Base-by-base conservation (phyloP, 176 grass and related monocot genomes). In the Carex littledalei region DNA sequence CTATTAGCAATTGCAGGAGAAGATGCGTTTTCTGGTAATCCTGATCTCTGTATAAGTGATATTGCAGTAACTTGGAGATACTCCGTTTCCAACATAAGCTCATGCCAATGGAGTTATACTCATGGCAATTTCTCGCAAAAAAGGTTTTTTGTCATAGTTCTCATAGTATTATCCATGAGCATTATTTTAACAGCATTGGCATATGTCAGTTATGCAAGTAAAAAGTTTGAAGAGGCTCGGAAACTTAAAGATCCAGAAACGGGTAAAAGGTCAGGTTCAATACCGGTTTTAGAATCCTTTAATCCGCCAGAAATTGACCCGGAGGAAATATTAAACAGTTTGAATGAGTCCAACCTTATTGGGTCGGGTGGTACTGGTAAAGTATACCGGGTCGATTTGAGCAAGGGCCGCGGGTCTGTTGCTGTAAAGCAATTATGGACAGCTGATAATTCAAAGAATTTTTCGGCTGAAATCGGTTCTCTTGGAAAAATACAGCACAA, bases 1-100 rank as follows among this genome's bases (percentile, higher is more conserved):
- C 89, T 95, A 80, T 68, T 98, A 62, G 81, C 93, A 84, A 88
- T 95, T 75, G 80, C 91, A 31, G 95, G 88, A 86, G 93, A 93
- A 72, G 84, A 91, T 78, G 88, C 91, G 80, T 99, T 99, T 59
- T 81, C 63, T 81, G 86, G 94, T 54, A 99, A 99, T 85, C 52
- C 43, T 1, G 88, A 83, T 53, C 89, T 99, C 78, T 99, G 96
- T 86, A 63, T 92, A 78, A 62, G 56, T 20, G 63, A 76, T 21
- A 85, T 78, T 67, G 83, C 89, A 21, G 85, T 81, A 92, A 70
- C 37, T 6, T 58, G 80, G 87, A 91, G 50, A 64, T 77, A 88
- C 85, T 81, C 21, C 45, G 6, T 34, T 74, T 83, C 88, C 63
- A 87, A 84, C 11, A 84, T 98, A 86, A 91, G 31, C 72, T 81